Evolutionary conservation across 371 early-diverging fungal species (phyloP).

Genomic region (Gilbertella persicaria): DNA sequence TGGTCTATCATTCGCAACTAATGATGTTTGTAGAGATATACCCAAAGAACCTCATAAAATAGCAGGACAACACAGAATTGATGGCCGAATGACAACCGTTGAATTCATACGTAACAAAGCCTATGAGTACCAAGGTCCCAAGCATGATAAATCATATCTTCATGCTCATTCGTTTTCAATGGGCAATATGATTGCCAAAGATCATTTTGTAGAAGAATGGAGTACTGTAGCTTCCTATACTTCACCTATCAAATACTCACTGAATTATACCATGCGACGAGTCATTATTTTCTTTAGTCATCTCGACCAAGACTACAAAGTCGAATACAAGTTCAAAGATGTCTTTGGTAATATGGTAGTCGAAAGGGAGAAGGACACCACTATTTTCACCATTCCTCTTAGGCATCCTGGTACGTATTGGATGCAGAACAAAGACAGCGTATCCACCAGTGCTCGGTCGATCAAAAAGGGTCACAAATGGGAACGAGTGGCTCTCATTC

Average conservation of each 20-base stretch:
- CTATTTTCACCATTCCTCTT: slow-evolving; percentile 32
- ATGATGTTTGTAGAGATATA: neutral
- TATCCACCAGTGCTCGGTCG: neutral
- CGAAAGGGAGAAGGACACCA: slow-evolving; percentile 15
- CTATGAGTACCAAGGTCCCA: neutral
- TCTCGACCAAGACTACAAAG: slow-evolving; percentile 21
- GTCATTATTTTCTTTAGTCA: slow-evolving; percentile 32
- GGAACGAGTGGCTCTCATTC: slow-evolving; percentile 35
- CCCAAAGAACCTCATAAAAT: neutral
- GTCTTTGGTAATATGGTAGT: slow-evolving; percentile 22
- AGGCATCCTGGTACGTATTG: slow-evolving; percentile 36
- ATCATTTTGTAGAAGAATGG: slow-evolving; percentile 23
- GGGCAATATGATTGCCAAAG: slow-evolving; percentile 10
- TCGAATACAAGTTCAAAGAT: slow-evolving; percentile 42
- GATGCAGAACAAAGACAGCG: slow-evolving; percentile 17
- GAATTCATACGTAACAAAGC: slow-evolving; percentile 1
- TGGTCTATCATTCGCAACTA: neutral
- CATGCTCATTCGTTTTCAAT: slow-evolving; percentile 5
- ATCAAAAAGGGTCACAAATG: slow-evolving; percentile 8
- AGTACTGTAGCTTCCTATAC: neutral
- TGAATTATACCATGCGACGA: slow-evolving; percentile 27
- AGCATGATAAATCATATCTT: neutral
- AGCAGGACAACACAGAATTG: slow-evolving; percentile 2
- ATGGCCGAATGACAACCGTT: neutral
- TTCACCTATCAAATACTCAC: neutral